These are phyloP conservation scores for Psilocybe tampanensis DNA, from an alignment of 768 basidiomycete species.

Conservation along the genomic window DNA sequence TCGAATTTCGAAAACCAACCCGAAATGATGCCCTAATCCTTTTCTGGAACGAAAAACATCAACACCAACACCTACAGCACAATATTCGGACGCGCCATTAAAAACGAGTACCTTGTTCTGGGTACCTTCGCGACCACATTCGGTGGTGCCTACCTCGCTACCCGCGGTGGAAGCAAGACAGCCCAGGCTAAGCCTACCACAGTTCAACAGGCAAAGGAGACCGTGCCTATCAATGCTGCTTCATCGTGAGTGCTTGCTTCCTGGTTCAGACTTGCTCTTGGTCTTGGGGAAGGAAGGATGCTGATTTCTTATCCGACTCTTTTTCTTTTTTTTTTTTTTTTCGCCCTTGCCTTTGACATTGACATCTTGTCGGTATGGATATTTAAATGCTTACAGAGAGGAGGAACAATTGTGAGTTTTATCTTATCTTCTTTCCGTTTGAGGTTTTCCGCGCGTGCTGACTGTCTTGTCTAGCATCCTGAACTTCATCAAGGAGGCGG, in stretches of 20 bases:
- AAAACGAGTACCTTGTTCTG: slow-evolving; percentile 80
- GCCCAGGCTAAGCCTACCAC: slow-evolving; percentile 40
- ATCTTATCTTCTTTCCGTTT: slow-evolving; percentile 14
- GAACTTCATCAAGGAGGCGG: slow-evolving; percentile 81
- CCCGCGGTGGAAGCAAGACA: slow-evolving; percentile 57
- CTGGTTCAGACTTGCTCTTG: not conserved
- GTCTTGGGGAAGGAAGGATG: not conserved
- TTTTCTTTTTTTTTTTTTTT: too few species aligned
- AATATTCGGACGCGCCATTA: slow-evolving; percentile 78
- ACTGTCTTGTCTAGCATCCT: slow-evolving; percentile 54
- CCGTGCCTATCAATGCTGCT: slow-evolving; percentile 63
- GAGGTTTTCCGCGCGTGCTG: slow-evolving; percentile 1
- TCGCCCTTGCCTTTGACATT: too few species aligned
- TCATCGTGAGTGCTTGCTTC: slow-evolving; percentile 59
- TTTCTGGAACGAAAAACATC: not conserved
- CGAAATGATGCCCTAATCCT: not conserved
- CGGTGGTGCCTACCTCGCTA: slow-evolving; percentile 53
- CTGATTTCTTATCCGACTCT: too few species aligned
- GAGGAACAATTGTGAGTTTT: slow-evolving; percentile 80
- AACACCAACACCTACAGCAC: too few species aligned
- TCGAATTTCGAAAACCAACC: too few species aligned
- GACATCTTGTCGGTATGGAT: too few species aligned
- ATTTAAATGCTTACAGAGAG: slow-evolving; percentile 59
- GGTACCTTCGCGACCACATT: slow-evolving; percentile 62
- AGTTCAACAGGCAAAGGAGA: slow-evolving; percentile 61